Conservation (phyloP, 2,329 filamentous ascomycete species). For the Alternaria solani region DNA sequence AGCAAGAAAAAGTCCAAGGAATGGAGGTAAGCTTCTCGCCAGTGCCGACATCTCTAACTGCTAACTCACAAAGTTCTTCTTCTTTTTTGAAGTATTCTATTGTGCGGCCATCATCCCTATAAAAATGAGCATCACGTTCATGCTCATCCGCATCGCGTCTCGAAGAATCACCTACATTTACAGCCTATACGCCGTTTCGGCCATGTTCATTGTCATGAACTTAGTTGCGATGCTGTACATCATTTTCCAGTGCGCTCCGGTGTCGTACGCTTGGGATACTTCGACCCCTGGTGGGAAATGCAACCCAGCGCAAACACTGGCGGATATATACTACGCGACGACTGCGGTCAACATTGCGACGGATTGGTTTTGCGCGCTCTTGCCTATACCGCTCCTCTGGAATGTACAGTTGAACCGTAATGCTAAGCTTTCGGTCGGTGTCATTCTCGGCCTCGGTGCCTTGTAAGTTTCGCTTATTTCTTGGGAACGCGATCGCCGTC, state of each 20-base stretch:
- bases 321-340: conserved; percentile 16
- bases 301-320: conserved; percentile 12
- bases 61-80: conserved; percentile 11
- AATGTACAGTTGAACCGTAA: conserved; percentile 17
- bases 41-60: background rate
- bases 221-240: conserved; percentile 16
- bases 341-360: conserved; percentile 18
- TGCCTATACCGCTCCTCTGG: conserved; percentile 16
- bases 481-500: conserved; percentile 6
- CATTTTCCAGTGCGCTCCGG: conserved; percentile 13
- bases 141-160: conserved; percentile 16
- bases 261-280: conserved; percentile 17
- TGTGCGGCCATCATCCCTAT: conserved; percentile 16
- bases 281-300: conserved; percentile 15
- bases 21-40: conserved; percentile 11
- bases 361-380: conserved; percentile 16
- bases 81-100: conserved; percentile 16
- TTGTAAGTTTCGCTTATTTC: conserved; percentile 16
- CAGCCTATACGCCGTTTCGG: conserved; percentile 12
- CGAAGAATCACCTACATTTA: conserved; percentile 7
- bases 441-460: conserved; percentile 18
- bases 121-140: conserved; percentile 18
- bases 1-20: conserved; percentile 7
- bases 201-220: conserved; percentile 17
- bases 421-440: conserved; percentile 18